A percentile compares a stretch with the other conserved stretches of the same genome.
Evolutionary conservation across 805 yeast genomes (phyloP).

Genomic region (Blastobotrys muscicola): DNA sequence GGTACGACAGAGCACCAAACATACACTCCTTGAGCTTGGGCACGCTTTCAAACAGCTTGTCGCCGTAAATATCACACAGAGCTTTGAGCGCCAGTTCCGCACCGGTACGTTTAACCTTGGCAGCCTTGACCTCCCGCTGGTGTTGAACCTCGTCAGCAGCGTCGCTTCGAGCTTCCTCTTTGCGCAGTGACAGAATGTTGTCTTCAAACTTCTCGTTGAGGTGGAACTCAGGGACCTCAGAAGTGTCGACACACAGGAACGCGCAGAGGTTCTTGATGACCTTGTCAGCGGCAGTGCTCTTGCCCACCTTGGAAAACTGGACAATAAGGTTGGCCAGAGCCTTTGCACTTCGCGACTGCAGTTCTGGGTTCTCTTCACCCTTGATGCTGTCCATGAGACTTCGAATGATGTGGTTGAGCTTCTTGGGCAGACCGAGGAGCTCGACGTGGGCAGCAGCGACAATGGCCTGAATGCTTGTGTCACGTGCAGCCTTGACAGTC

Average conservation of each 20-base stretch:
- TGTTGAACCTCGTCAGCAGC: conserved; percentile 51
- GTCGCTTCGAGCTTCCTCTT: conserved; percentile 62
- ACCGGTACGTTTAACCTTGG: conserved; percentile 77
- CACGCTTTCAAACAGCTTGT: conserved; percentile 44
- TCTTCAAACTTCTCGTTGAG: conserved; percentile 48
- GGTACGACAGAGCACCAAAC: conserved; percentile 50
- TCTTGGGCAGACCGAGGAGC: conserved; percentile 60
- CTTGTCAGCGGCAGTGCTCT: conserved; percentile 74
- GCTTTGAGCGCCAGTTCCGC: conserved; percentile 61
- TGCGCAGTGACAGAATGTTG: conserved; percentile 60
- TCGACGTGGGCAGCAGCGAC: conserved; percentile 67
- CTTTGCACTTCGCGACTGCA: conserved; percentile 64
- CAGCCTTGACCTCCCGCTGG: conserved; percentile 59
- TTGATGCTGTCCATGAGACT: conserved; percentile 90
- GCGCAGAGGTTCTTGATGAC: conserved; percentile 86
- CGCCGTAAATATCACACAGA: conserved; percentile 45
- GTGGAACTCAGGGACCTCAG: conserved; percentile 87
- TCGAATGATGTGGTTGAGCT: conserved; percentile 80
- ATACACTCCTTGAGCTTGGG: conserved; percentile 59
- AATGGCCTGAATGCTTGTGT: conserved; percentile 56
- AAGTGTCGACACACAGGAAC: conserved; percentile 87
- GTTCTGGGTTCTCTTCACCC: conserved; percentile 50
- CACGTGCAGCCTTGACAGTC: conserved; percentile 34
- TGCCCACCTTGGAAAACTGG: conserved; percentile 47
- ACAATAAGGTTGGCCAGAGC: conserved; percentile 57